Conservation (phyloP, 2,329 filamentous ascomycete species). For the Annulohypoxylon truncatum region DNA sequence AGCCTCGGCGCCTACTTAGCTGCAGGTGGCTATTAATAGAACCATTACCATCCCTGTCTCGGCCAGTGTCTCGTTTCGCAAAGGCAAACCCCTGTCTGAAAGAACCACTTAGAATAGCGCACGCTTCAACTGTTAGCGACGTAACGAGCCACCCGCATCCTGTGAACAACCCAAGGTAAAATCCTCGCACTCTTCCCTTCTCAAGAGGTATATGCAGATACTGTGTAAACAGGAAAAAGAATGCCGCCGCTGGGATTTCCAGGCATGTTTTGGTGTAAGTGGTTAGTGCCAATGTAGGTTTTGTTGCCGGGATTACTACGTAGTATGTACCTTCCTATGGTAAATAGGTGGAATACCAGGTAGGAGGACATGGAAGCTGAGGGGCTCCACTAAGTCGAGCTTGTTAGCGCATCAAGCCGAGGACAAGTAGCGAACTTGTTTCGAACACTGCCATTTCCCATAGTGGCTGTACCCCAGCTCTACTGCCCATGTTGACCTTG, state of each 20-base stretch:
- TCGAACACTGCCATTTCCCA: slow-evolving; percentile 44
- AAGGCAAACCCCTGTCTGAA: slow-evolving; percentile 45
- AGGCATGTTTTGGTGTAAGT: slow-evolving; percentile 21
- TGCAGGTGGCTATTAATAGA: slow-evolving; percentile 48
- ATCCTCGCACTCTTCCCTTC: slow-evolving; percentile 5
- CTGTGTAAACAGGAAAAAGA: slow-evolving; percentile 18
- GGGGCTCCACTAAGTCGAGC: slow-evolving; percentile 26
- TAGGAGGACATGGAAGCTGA: slow-evolving; percentile 31
- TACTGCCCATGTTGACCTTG: slow-evolving; percentile 36
- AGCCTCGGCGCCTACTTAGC: slow-evolving; percentile 35
- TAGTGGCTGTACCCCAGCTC: slow-evolving; percentile 44
- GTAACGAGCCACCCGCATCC: slow-evolving; percentile 36
- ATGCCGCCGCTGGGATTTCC: slow-evolving; percentile 1
- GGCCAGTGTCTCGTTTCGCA: slow-evolving; percentile 48
- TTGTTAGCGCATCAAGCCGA: slow-evolving; percentile 39
- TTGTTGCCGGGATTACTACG: neutral
- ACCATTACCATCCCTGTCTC: slow-evolving; percentile 37
- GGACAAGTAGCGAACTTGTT: slow-evolving; percentile 42
- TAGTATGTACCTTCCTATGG: neutral
- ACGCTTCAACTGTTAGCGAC: slow-evolving; percentile 36
- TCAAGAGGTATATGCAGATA: slow-evolving; percentile 22
- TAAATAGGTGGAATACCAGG: neutral
- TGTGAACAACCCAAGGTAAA: slow-evolving; percentile 13
- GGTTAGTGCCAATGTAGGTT: slow-evolving; percentile 4
- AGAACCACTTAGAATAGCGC: slow-evolving; percentile 42